phyloP scores from a whole-genome alignment of 179 eudicot species.

The Monotropa hypopitys region DNA sequence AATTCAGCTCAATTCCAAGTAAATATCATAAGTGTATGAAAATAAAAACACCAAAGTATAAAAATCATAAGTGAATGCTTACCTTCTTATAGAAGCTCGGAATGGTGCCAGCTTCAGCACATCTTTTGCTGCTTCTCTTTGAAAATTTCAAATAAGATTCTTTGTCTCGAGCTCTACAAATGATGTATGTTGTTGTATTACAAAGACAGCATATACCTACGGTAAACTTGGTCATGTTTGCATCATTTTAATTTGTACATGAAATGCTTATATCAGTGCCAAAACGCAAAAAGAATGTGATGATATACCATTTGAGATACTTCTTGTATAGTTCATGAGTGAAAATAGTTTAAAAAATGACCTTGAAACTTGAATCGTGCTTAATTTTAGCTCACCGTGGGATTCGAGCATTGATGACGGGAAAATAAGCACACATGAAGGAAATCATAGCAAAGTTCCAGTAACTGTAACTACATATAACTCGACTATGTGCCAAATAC shows the following conservation, averaged over 20 bases:
- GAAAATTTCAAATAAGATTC: conserved; percentile 85
- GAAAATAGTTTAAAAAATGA: no score
- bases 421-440: not conserved
- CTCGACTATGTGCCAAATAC: conserved; percentile 10
- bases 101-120: conserved; percentile 78
- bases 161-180: conserved; percentile 85
- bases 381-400: no score
- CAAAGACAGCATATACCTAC: not conserved
- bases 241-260: not conserved
- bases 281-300: not conserved
- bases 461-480: not conserved
- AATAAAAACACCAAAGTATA: not conserved
- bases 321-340: no score
- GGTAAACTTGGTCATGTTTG: not conserved
- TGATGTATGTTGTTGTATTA: not conserved
- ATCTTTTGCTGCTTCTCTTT: conserved; percentile 96
- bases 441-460: not conserved
- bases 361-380: no score
- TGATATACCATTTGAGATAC: not conserved
- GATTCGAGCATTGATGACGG: not conserved
- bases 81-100: conserved; percentile 97
- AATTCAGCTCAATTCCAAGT: not conserved
- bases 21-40: not conserved
- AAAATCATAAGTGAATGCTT: not conserved
- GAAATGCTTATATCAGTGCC: not conserved